These are phyloP conservation scores for Geranium rotundifolium DNA, from an alignment of 345 rosid genomes.

Conservation along the genomic window DNA sequence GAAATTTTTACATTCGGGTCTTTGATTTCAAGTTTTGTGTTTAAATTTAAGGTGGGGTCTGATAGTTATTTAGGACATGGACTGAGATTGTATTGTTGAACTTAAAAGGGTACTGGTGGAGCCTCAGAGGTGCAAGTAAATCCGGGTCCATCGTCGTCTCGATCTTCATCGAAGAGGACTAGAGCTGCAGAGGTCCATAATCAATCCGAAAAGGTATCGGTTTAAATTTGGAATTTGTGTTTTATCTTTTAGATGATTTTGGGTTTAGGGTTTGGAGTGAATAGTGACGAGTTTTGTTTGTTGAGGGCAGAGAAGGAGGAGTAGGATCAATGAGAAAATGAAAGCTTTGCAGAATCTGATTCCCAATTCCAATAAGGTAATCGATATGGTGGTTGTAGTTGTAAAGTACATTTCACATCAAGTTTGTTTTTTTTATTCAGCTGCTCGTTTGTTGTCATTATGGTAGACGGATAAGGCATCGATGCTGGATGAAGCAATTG, in stretches of 20 bases:
- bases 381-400: not conserved
- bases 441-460: not conserved
- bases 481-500: conserved; percentile 80
- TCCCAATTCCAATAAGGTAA: conserved; percentile 73
- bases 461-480: conserved; percentile 74
- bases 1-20: not conserved
- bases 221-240: not conserved
- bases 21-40: not conserved
- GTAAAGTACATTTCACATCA: not conserved
- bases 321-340: conserved; percentile 75
- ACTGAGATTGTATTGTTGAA: conserved; percentile 3
- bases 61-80: too few species aligned
- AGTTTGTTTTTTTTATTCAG: not conserved
- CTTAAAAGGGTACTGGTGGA: conserved; percentile 23
- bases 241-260: conserved; percentile 8
- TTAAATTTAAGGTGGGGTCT: too few species aligned
- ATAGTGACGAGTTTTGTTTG: too few species aligned
- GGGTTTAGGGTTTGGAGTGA: conserved; percentile 7
- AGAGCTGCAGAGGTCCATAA: conserved; percentile 70
- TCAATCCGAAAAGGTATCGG: conserved; percentile 60
- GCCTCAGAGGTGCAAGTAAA: conserved; percentile 22
- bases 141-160: conserved; percentile 14
- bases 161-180: conserved; percentile 48
- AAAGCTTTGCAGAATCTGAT: conserved; percentile 65
- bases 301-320: conserved; percentile 50